Evolutionary conservation across 768 basidiomycete species (phyloP), one percentile per base, ranked within the genome.

Genomic region (Mycena sanguinolenta): DNA sequence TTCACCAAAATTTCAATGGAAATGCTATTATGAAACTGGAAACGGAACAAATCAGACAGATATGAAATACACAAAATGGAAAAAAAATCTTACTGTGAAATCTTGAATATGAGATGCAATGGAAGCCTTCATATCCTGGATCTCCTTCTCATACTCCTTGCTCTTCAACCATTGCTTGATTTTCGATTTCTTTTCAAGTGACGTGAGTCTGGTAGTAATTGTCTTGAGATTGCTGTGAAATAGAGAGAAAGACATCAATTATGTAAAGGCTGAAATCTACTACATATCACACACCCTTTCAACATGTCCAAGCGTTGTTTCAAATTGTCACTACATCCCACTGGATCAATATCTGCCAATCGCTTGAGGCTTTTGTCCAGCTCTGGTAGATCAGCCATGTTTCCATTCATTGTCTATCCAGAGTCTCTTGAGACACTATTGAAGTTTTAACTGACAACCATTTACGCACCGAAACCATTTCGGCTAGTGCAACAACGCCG

Each of bases 71-170:
- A 50, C n/a, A n/a, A n/a, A n/a, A n/a, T n/a, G n/a, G n/a, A n/a
- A n/a, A n/a, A n/a, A n/a, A n/a, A n/a, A n/a, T n/a, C n/a, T n/a
- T n/a, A n/a, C n/a, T n/a, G n/a, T n/a, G n/a, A n/a, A n/a, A n/a
- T n/a, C n/a, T n/a, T n/a, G n/a, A n/a, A n/a, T 7, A 23, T 50
- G 49, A 50, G 60, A 50, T 52, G 49, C 32, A 50, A 62, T 52
- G 30, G 60, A 62, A 34, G 28, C 46, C 32, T 62, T 62, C 46
- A 62, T 62, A 23, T 36, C 44, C 60, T 32, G 30, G 34, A 62
- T 62, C n/a, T 62, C 46, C 32, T 50, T 50, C 49, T 62, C 30
- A 50, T 62, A 62, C 46, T 62, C 34, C 46, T 62, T 62, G 34
- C 46, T 36, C 21, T 62, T 62, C 10, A 13, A 62, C 23, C 50